Conservation (phyloP, 2,329 filamentous ascomycete genomes). For the Hymenoscyphus infarciens region DNA sequence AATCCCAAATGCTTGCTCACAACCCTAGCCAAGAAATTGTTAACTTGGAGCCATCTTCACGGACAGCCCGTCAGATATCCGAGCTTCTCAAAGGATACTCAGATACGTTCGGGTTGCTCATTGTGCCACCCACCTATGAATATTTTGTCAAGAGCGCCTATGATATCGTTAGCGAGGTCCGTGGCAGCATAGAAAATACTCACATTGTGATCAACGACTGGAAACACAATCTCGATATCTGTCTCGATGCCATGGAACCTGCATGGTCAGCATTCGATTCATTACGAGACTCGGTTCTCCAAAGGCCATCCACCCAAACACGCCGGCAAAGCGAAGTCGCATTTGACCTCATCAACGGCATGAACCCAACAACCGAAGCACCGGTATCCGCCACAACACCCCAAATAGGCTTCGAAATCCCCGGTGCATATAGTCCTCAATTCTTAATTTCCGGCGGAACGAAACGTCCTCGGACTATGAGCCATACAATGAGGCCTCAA, state of each 20-base stretch:
- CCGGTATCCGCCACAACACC: slow-evolving; percentile 27
- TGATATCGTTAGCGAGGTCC: slow-evolving; percentile 30
- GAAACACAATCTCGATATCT: slow-evolving; percentile 31
- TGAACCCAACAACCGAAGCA: slow-evolving; percentile 23
- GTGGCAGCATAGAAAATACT: slow-evolving; percentile 31
- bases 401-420: slow-evolving; percentile 24
- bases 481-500: slow-evolving; percentile 12
- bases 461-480: slow-evolving; percentile 14
- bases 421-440: slow-evolving; percentile 24
- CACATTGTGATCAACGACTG: slow-evolving; percentile 32
- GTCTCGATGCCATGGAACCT: slow-evolving; percentile 29
- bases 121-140: slow-evolving; percentile 40
- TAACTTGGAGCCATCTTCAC: slow-evolving; percentile 33
- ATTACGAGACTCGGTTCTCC: slow-evolving; percentile 23
- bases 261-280: slow-evolving; percentile 32
- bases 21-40: slow-evolving; percentile 19
- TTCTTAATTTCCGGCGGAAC: slow-evolving; percentile 16
- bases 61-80: slow-evolving; percentile 37
- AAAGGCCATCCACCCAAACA: slow-evolving; percentile 14
- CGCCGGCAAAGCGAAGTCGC: slow-evolving; percentile 30
- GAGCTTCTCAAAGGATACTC: slow-evolving; percentile 38
- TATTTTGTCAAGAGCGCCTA: slow-evolving; percentile 38
- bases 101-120: slow-evolving; percentile 40
- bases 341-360: slow-evolving; percentile 30
- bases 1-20: slow-evolving; percentile 28